Conservation (phyloP, 345 rosid genomes). For the Populus ilicifolia region DNA sequence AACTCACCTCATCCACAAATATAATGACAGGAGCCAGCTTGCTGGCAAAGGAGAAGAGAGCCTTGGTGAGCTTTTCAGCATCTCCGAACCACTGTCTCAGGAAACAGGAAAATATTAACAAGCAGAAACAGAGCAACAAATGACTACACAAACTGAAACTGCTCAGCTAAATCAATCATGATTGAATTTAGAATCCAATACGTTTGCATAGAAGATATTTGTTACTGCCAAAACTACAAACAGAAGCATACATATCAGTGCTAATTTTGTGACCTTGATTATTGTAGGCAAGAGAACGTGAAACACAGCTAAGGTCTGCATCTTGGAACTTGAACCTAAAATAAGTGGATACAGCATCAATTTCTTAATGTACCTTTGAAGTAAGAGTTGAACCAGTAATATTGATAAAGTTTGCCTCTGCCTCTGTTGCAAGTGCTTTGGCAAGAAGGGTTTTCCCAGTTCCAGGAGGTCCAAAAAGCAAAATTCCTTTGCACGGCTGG, state of each 20-base stretch:
- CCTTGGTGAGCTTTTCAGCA: constrained; percentile 96
- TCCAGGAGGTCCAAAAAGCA: constrained; percentile 99
- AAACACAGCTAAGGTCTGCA: background rate
- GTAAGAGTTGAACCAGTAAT: constrained; percentile 96
- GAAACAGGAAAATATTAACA: constrained; percentile 4
- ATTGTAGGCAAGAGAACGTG: background rate
- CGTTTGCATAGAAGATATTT: background rate
- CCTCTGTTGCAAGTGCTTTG: constrained; percentile 97
- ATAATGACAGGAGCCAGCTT: constrained; percentile 89
- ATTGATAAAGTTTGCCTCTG: constrained; percentile 93
- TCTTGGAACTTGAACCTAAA: background rate
- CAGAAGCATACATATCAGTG: background rate
- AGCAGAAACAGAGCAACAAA: background rate
- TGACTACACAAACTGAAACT: background rate
- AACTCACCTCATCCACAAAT: constrained; percentile 91
- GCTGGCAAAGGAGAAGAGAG: constrained; percentile 90
- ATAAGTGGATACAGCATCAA: background rate
- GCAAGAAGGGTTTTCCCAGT: constrained; percentile 98
- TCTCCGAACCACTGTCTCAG: constrained; percentile 94
- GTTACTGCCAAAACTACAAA: background rate
- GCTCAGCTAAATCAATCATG: background rate
- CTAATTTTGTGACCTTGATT: background rate
- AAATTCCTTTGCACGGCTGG: constrained; percentile 97
- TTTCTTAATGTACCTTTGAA: constrained; percentile 63
- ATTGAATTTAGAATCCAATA: background rate